Base-by-base conservation (phyloP, 2,329 filamentous ascomycete species). In the Helminthosporium solani region DNA sequence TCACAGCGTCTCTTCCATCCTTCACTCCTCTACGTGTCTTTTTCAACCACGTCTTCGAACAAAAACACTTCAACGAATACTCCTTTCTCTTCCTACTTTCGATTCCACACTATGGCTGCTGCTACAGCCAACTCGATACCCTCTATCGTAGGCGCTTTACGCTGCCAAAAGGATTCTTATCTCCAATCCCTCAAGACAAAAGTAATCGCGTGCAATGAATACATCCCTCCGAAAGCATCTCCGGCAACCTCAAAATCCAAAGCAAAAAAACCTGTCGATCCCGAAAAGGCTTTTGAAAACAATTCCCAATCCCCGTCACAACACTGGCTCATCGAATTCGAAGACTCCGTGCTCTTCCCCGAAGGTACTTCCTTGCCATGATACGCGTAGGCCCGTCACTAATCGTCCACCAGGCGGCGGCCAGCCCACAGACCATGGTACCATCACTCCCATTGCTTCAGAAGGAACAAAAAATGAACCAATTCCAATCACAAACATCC, bases 111-210 rank as follows among this genome's bases (percentile, higher is more conserved):
- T 2, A 66, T 66, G 62, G 50, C 58, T 21, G 40, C 53, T 14
- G 39, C 49, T 28, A 42, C 38, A 14, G 23, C 23, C 9, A 31
- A 5, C 12, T 40, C 54, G 3, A 43, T 43, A 9, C 60, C 63
- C 1, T 53, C 46, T 37, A 56, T 67, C 23, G 64, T 68, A 2
- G 64, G 64, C 36, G 61, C 64, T 35, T 45, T 67, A 12, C 55
- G 51, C 37, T 68, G 63, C 35, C 64, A 68, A 23, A 64, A 60
- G 42, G 52, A 68, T 28, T 66, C 63, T 40, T 68, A 68, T 46
- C 55, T 65, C 15, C 53, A 59, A 33, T 56, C 44, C 7, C 53
- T 68, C 27, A 56, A 65, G 20, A 67, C 64, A 3, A 47, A 60
- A 45, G 64, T 68, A 1, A 54, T 68, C 8, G 64, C 63, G 7